Conservation (phyloP, 164 flowering plant genomes). For the Kingdonia uniflora region DNA sequence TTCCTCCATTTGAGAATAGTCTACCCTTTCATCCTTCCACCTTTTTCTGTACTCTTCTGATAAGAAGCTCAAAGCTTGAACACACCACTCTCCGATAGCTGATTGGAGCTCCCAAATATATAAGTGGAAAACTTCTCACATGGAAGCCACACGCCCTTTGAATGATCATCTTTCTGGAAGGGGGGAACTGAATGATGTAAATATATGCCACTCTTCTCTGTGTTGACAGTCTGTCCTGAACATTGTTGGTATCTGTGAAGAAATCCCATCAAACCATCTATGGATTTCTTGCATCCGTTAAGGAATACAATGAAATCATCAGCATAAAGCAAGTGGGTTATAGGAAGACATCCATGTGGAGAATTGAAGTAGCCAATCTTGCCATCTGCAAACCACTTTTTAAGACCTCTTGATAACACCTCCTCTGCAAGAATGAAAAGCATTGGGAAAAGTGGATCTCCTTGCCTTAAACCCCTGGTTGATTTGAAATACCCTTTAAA, state of each 20-base stretch:
- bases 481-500: not conserved
- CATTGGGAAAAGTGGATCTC: too few species aligned
- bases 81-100: not conserved
- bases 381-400: not conserved
- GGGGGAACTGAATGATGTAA: too few species aligned
- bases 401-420: too few species aligned
- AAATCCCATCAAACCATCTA: not conserved
- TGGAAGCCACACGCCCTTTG: not conserved
- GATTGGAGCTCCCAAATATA: not conserved
- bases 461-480: too few species aligned
- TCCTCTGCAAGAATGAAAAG: too few species aligned
- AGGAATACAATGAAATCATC: not conserved
- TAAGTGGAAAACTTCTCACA: not conserved
- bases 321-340: not conserved
- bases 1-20: not conserved
- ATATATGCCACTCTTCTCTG: too few species aligned
- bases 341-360: not conserved
- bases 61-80: not conserved
- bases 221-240: not conserved
- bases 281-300: not conserved
- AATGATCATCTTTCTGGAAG: not conserved
- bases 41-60: not conserved
- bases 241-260: too few species aligned
- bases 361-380: not conserved
- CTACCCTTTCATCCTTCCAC: not conserved